phyloP scores from a whole-genome alignment of 768 basidiomycete genomes.

The Tremella mesenterica region DNA sequence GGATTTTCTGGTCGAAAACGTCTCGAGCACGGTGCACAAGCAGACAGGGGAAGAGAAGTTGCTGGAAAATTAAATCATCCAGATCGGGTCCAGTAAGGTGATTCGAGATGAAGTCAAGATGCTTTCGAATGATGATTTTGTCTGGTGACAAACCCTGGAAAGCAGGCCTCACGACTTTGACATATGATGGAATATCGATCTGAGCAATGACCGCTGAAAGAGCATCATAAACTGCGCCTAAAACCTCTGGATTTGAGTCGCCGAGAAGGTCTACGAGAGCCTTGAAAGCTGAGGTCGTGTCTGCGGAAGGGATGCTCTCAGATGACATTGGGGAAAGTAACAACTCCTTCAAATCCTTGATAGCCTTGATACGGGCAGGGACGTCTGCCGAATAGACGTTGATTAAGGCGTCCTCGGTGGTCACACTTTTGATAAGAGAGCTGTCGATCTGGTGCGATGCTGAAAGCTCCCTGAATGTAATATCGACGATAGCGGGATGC shows the following conservation, averaged over 20 bases:
- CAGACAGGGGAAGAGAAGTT: conserved; percentile 62
- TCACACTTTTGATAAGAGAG: background rate
- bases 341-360: conserved; percentile 51
- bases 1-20: no score
- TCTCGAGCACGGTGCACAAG: conserved; percentile 64
- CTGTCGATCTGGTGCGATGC: background rate
- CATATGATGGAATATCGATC: conserved; percentile 19
- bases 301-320: conserved; percentile 3
- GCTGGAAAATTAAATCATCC: conserved; percentile 48
- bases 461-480: conserved; percentile 8
- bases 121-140: conserved; percentile 45
- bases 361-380: conserved; percentile 54
- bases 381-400: conserved; percentile 53
- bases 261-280: conserved; percentile 62
- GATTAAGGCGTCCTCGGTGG: conserved; percentile 15
- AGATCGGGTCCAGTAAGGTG: conserved; percentile 47
- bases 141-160: conserved; percentile 1
- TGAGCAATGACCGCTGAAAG: conserved; percentile 49
- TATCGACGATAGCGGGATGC: conserved; percentile 26
- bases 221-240: conserved; percentile 60
- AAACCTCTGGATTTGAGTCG: conserved; percentile 56
- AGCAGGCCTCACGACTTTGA: conserved; percentile 19
- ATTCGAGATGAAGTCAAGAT: conserved; percentile 52
- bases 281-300: conserved; percentile 49
- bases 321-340: conserved; percentile 8